Conservation (phyloP, 2,329 filamentous ascomycete genomes). For the Colletotrichum tofieldiae region DNA sequence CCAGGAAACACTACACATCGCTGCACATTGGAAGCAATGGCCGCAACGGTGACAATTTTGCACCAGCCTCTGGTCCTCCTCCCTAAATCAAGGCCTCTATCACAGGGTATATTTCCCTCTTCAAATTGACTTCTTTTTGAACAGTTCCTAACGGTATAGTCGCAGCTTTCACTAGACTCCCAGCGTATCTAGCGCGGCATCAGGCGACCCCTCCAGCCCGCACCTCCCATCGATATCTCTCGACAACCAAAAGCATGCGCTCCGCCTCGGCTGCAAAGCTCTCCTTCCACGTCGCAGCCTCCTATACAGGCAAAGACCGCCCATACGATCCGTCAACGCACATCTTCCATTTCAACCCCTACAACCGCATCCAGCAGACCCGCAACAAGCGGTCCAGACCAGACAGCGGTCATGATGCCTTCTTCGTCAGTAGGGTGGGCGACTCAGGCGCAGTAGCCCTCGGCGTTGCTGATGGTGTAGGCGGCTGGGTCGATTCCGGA, state of each 20-base stretch:
- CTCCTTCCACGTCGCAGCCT: slow-evolving; percentile 80
- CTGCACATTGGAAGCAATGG: slow-evolving; percentile 43
- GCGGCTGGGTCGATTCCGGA: slow-evolving; percentile 93
- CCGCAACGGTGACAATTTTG: slow-evolving; percentile 38
- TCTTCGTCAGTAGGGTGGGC: slow-evolving; percentile 90
- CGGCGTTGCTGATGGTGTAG: slow-evolving; percentile 94
- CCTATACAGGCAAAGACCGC: slow-evolving; percentile 81
- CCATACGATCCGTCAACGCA: slow-evolving; percentile 78
- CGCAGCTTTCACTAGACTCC: slow-evolving; percentile 11
- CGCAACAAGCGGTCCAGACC: slow-evolving; percentile 74
- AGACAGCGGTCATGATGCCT: slow-evolving; percentile 93
- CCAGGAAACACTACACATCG: slow-evolving; percentile 38
- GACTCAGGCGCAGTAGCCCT: slow-evolving; percentile 82
- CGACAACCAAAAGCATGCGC: slow-evolving; percentile 34
- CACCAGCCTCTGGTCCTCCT: slow-evolving; percentile 40
- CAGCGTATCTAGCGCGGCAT: slow-evolving; percentile 6
- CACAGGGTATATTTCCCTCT: slow-evolving; percentile 11
- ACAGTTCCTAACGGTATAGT: background rate
- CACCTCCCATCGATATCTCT: slow-evolving; percentile 12
- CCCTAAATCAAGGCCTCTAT: slow-evolving; percentile 9
- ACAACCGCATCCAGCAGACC: slow-evolving; percentile 70
- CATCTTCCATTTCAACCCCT: slow-evolving; percentile 80
- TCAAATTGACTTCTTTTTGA: too few relatives aligned
- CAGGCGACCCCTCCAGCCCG: slow-evolving; percentile 21
- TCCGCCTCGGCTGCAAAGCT: slow-evolving; percentile 54